Conservation (phyloP, 1,284 basidiomycete genomes). For the Polyporus tsugae region DNA sequence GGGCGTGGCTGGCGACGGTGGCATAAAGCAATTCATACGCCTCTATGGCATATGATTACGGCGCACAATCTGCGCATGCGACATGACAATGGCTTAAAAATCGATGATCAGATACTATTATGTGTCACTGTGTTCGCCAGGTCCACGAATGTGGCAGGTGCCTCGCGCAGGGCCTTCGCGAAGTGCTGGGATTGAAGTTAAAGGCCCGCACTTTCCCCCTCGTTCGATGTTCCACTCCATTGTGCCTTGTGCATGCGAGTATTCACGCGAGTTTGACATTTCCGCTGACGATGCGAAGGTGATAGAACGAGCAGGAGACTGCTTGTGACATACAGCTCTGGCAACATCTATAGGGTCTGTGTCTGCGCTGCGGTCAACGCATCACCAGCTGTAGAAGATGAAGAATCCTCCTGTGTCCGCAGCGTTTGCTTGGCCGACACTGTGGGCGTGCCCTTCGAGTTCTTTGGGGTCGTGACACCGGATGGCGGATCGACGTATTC, state of each 20-base stretch:
- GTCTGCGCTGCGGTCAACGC: not conserved
- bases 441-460: slow-evolving; percentile 25
- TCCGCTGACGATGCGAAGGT: not conserved
- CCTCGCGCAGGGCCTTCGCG: slow-evolving; percentile 4
- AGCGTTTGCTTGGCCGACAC: slow-evolving; percentile 21
- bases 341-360: not conserved
- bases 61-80: slow-evolving; percentile 1
- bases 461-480: slow-evolving; percentile 26
- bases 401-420: slow-evolving; percentile 10
- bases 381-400: slow-evolving; percentile 8
- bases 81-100: not conserved
- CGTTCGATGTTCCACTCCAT: not conserved
- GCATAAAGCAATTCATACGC: slow-evolving; percentile 3
- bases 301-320: not conserved
- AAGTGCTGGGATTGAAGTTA: not conserved
- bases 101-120: slow-evolving; percentile 12
- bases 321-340: slow-evolving; percentile 2
- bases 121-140: slow-evolving; percentile 1
- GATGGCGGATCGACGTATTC: slow-evolving; percentile 52
- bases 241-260: slow-evolving; percentile 12
- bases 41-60: slow-evolving; percentile 1
- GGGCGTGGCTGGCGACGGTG: slow-evolving; percentile 5
- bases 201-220: slow-evolving; percentile 7
- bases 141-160: slow-evolving; percentile 1
- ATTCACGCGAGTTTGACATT: not conserved